Evolutionary conservation across 257 asterid genomes (phyloP).

Genomic region (Ophiorrhiza pumila): DNA sequence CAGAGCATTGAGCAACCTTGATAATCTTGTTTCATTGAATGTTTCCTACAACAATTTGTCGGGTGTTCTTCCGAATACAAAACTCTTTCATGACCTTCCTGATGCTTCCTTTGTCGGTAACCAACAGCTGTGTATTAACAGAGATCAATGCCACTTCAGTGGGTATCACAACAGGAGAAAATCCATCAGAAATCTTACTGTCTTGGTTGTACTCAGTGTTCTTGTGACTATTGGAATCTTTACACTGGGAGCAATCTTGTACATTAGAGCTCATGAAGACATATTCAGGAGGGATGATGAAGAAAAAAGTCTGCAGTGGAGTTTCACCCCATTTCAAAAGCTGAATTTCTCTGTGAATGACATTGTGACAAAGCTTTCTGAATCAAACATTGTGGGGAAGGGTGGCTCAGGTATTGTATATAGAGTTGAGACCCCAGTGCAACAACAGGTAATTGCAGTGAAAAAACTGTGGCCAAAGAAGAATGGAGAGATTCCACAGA

Average conservation of each 20-base stretch:
- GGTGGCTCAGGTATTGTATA: constrained; percentile 69
- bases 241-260: constrained; percentile 35
- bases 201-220: constrained; percentile 37
- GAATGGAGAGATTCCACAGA: constrained; percentile 46
- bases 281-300: constrained; percentile 33
- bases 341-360: constrained; percentile 57
- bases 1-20: constrained; percentile 42
- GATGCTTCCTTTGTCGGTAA: constrained; percentile 48
- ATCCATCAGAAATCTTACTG: constrained; percentile 36
- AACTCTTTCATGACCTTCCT: constrained; percentile 56
- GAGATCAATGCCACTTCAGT: constrained; percentile 31
- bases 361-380: constrained; percentile 51
- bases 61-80: constrained; percentile 52
- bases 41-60: constrained; percentile 66
- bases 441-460: constrained; percentile 53
- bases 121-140: constrained; percentile 43
- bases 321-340: constrained; percentile 65
- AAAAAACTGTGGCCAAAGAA: constrained; percentile 60
- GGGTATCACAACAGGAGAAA: constrained; percentile 31
- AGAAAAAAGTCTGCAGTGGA: constrained; percentile 51
- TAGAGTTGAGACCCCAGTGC: constrained; percentile 52
- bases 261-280: constrained; percentile 27
- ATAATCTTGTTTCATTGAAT: constrained; percentile 64
- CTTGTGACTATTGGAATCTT: constrained; percentile 27
- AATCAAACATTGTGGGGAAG: constrained; percentile 60